Base-by-base conservation (phyloP, 2,329 filamentous ascomycete species). In the Aspergillus niger region DNA sequence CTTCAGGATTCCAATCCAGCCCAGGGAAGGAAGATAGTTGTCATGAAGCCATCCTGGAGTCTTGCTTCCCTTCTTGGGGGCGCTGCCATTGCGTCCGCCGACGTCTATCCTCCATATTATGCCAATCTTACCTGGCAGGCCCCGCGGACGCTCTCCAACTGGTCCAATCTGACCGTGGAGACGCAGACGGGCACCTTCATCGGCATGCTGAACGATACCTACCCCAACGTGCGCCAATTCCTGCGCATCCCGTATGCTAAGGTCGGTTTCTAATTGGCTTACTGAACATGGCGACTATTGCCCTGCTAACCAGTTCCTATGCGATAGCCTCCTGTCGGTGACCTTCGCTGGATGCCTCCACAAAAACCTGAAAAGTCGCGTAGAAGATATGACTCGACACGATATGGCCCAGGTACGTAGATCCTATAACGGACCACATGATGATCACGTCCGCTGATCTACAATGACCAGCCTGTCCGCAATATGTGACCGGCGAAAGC, bases 191-290 rank as follows among this genome's bases (percentile, higher is more conserved):
- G 68, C 26, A 66, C 63, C 7, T 69, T 75, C 20, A 70, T 70
- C 26, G 76, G 76, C 3, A 63, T 74, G 26, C 60, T 75, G 8
- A 71, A 76, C 44, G 63, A 68, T 30, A 72, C 68, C 10, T 72
- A 71, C 11, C 75, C 76, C 1, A 67, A 73, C 51, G 75, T 78
- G 22, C 73, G 74, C 7, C 71, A 77, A 58, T 77, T 76, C 60
- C 70, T 74, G n/a, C 69, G 71, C 20, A 70, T 79, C 6, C 76
- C 76, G 1, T 79, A 69, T 58, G 75, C 75, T 15, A 71, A 76
- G 63, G 60, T 55, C 7, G 4, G 47, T 30, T 5, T 1, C 24
- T n/a, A 4, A 13, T n/a, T 10, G 10, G 17, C 28, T 30, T 30
- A 24, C 3, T 8, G 5, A 15, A 17, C 36, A 3, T 1, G 20